Percentiles rank a stretch among this genome's conserved stretches.
These are phyloP conservation scores for Cryptosporidium bovis DNA, from an alignment of 169 alveolate species.

Conservation along the genomic window DNA sequence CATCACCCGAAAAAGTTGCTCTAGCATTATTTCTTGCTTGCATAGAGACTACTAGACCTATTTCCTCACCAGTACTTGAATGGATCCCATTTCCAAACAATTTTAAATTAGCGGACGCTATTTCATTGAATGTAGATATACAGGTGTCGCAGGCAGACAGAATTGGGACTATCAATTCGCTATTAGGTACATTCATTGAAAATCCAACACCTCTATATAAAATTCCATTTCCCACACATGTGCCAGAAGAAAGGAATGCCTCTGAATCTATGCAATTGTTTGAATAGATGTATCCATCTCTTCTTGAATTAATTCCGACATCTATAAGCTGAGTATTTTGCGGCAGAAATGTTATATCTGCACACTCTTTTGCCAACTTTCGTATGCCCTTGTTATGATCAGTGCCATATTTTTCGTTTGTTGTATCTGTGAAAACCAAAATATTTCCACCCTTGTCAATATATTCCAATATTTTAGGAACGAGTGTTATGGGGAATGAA, in stretches of 20 bases:
- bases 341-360: constrained; percentile 54
- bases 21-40: constrained; percentile 70
- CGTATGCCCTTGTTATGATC: constrained; percentile 4
- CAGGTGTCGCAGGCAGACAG: constrained; percentile 48
- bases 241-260: constrained; percentile 54
- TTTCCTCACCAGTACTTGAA: constrained; percentile 61
- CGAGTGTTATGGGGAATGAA: constrained; percentile 15
- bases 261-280: constrained; percentile 42
- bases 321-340: constrained; percentile 28
- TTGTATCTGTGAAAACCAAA: constrained; percentile 41
- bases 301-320: neutral
- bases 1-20: constrained; percentile 47
- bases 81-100: constrained; percentile 31
- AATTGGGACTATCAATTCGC: constrained; percentile 37
- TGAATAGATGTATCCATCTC: constrained; percentile 2
- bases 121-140: constrained; percentile 13
- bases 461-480: constrained; percentile 19
- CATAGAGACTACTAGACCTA: constrained; percentile 50
- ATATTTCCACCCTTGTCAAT: constrained; percentile 53
- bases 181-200: constrained; percentile 1
- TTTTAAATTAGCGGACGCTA: neutral
- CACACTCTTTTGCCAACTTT: constrained; percentile 58
- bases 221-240: constrained; percentile 14
- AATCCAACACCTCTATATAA: constrained; percentile 51
- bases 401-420: neutral